Evolutionary conservation across 1,139 yeast genomes (phyloP).

Genomic region (Pichia sp.): DNA sequence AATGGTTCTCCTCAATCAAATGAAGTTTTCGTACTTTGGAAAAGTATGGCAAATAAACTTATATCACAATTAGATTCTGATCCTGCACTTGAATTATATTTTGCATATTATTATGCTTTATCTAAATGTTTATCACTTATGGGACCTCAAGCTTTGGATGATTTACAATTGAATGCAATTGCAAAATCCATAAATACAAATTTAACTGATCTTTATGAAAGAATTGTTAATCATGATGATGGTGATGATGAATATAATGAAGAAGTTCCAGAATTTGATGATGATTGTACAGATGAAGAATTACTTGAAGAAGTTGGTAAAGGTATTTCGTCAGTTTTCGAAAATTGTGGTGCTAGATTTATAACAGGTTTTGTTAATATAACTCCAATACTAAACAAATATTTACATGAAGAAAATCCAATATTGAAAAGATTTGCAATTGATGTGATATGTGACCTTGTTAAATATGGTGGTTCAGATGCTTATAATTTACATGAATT

Average conservation of each 20-base stretch:
- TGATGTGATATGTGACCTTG: conserved; percentile 69
- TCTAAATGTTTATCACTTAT: conserved; percentile 61
- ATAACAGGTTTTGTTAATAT: conserved; percentile 53
- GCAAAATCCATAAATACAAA: conserved; percentile 56
- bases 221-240: conserved; percentile 65
- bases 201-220: conserved; percentile 58
- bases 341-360: conserved; percentile 50
- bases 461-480: conserved; percentile 69
- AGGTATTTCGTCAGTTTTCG: conserved; percentile 68
- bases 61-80: conserved; percentile 65
- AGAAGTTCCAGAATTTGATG: conserved; percentile 71
- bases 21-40: conserved; percentile 65
- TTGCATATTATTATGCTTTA: conserved; percentile 68
- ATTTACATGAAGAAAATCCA: conserved; percentile 57
- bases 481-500: conserved; percentile 58
- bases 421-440: conserved; percentile 72
- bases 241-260: conserved; percentile 71
- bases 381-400: conserved; percentile 49
- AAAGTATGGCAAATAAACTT: conserved; percentile 59
- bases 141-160: conserved; percentile 54
- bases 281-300: conserved; percentile 86
- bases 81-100: conserved; percentile 77
- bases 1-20: conserved; percentile 44
- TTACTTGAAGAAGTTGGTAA: conserved; percentile 78
- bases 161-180: conserved; percentile 50